Percentiles rank a stretch among this genome's conserved stretches.
Conservation (phyloP, 176 grass and related monocot genomes). For the sorghum (Sorghum bicolor) region DNA sequence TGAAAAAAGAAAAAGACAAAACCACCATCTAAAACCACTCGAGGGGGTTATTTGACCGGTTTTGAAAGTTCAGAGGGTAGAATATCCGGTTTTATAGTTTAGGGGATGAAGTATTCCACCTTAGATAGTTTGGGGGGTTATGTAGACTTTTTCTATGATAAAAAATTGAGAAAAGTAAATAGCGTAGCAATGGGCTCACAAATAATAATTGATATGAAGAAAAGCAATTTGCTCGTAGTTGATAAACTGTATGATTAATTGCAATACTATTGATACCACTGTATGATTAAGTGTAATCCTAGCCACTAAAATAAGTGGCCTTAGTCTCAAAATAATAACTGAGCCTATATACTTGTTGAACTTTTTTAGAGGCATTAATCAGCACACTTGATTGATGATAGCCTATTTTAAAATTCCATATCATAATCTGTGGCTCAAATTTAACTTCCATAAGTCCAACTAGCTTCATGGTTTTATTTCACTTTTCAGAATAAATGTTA, state of each 20-base stretch:
- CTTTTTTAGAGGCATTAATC: constrained; percentile 4
- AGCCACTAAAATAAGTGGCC: background rate
- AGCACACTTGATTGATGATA: constrained; percentile 2
- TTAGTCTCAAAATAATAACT: background rate
- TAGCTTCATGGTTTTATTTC: constrained; percentile 20
- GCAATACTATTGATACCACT: background rate
- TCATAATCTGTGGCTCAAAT: background rate
- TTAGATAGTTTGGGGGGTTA: too few species aligned
- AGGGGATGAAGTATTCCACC: too few species aligned
- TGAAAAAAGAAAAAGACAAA: too few species aligned
- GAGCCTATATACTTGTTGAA: background rate
- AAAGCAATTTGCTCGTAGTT: background rate
- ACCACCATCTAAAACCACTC: too few species aligned
- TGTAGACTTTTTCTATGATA: too few species aligned
- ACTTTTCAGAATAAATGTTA: background rate
- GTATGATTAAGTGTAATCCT: constrained; percentile 3
- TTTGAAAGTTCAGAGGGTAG: too few species aligned
- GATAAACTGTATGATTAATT: background rate
- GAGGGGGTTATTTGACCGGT: too few species aligned
- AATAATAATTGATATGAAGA: background rate
- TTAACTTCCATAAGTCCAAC: background rate
- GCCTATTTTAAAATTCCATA: background rate
- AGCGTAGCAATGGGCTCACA: background rate
- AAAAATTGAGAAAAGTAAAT: background rate
- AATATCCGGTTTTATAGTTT: too few species aligned